Conservation (phyloP, 2,329 filamentous ascomycete genomes). For the Colletotrichum sp. region DNA sequence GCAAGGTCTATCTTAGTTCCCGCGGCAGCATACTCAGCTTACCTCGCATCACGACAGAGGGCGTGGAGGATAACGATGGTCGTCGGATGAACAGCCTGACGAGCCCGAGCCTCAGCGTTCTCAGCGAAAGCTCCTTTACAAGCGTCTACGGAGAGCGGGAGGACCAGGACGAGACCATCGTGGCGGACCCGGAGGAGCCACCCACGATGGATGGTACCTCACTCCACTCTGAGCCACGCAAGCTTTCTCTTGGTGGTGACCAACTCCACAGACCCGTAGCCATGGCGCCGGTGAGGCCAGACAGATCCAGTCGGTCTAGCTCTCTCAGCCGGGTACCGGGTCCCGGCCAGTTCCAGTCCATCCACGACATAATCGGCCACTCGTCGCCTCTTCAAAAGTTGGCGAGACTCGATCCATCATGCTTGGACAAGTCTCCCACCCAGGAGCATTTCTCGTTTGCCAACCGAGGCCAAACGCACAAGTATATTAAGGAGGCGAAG, state of each 20-base stretch:
- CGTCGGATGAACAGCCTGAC: slow-evolving; percentile 41
- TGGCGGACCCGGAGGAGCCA: slow-evolving; percentile 33
- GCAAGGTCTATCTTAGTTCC: slow-evolving; percentile 61
- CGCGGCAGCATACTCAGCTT: slow-evolving; percentile 56
- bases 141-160: slow-evolving; percentile 65
- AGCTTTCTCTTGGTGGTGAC: not conserved
- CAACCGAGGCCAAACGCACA: slow-evolving; percentile 24
- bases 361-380: slow-evolving; percentile 50
- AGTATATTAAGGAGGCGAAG: slow-evolving; percentile 49
- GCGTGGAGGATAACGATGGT: slow-evolving; percentile 38
- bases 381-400: slow-evolving; percentile 56
- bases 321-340: slow-evolving; percentile 34
- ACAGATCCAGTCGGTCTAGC: slow-evolving; percentile 26
- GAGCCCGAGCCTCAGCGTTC: slow-evolving; percentile 67
- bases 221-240: slow-evolving; percentile 5
- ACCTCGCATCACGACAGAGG: slow-evolving; percentile 49
- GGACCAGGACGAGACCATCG: slow-evolving; percentile 26
- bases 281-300: not conserved
- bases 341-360: slow-evolving; percentile 46
- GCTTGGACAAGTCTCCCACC: slow-evolving; percentile 30
- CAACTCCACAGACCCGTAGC: not conserved
- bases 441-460: slow-evolving; percentile 27
- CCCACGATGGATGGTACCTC: slow-evolving; percentile 31
- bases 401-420: slow-evolving; percentile 45
- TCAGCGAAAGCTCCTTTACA: slow-evolving; percentile 72